Conservation (phyloP, 495 filamentous ascomycete species). For the Penicillium paradoxum region DNA sequence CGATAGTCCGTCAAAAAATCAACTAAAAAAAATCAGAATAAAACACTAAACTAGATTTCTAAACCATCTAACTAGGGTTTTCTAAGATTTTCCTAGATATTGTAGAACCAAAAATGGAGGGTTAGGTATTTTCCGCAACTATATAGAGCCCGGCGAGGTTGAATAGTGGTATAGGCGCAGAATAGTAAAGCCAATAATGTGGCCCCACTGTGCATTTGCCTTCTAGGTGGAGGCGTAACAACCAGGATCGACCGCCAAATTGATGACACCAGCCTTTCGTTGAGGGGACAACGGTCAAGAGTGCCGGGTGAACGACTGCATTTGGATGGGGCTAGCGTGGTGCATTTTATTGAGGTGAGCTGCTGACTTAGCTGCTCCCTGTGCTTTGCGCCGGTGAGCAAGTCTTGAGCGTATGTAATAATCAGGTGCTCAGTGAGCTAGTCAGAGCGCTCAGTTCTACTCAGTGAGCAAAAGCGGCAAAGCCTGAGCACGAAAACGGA, state of each 20-base stretch:
- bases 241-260: slow-evolving; percentile 2
- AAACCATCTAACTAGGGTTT: slow-evolving; percentile 1
- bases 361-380: slow-evolving; percentile 12
- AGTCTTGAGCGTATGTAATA: too few species aligned
- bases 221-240: slow-evolving; percentile 2
- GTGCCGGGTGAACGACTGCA: neutral
- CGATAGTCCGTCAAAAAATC: too few species aligned
- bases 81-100: slow-evolving; percentile 4
- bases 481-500: too few species aligned
- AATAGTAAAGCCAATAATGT: neutral
- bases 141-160: neutral
- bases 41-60: neutral
- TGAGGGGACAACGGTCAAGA: slow-evolving; percentile 7
- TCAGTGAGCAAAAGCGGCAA: too few species aligned
- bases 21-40: too few species aligned
- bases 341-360: slow-evolving; percentile 10
- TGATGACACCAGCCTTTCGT: slow-evolving; percentile 5
- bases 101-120: slow-evolving; percentile 6
- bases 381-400: too few species aligned
- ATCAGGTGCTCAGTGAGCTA: too few species aligned
- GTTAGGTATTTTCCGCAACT: slow-evolving; percentile 4
- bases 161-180: too few species aligned
- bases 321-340: slow-evolving; percentile 3
- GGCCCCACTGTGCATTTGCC: neutral
- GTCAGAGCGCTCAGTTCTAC: too few species aligned